Evolutionary conservation across 1,284 basidiomycete genomes (phyloP), one percentile per base, ranked within the genome.

Genomic region (Sanghuangporus weigelae): DNA sequence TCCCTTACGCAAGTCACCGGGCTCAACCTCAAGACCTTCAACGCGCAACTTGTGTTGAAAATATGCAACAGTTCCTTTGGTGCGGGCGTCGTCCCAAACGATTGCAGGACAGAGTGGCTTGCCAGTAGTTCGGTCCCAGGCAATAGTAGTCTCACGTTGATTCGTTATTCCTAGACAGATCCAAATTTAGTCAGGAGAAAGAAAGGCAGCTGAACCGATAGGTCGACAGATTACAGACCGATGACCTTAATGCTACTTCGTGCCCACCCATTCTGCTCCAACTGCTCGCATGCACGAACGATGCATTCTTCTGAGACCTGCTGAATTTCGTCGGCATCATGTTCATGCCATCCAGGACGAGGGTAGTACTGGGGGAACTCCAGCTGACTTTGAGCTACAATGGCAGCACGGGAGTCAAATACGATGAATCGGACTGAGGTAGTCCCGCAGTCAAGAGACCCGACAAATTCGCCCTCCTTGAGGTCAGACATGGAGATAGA

Each of bases 261-360:
- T 12, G 83, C 78, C 83, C 87, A 93, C 2, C 95, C 93, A 19
- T 81, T 79, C 57, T 78, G 79, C 72, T 95, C 91, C 67, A 99
- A 81, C 66, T 85, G 80, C 69, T 85, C 81, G 60, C 90, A 81
- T 6, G 93, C 88, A 63, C 85, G 81, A 57, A 84, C 82, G 68
- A 98, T 92, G 75, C 93, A 96, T 62, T 80, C 77, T 61, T 93
- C 84, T 67, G 93, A 90, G 64, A 88, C 84, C 63, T 85, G 78
- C 68, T 92, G 85, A 70, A 98, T 92, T 73, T 96, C 94, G 56
- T 84, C 79, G 1, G 94, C 86, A 72, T 97, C 90, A 75, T 99
- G 97, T 69, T 96, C 95, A 74, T 98, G 96, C 96, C 96, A 98
- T 89, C 94, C 92, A 6, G 93, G 92, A 71, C 93, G 80, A 2